Evolutionary conservation across 768 basidiomycete genomes (phyloP), one percentile per base, ranked within the genome.

Genomic region (Suillus bovinus): DNA sequence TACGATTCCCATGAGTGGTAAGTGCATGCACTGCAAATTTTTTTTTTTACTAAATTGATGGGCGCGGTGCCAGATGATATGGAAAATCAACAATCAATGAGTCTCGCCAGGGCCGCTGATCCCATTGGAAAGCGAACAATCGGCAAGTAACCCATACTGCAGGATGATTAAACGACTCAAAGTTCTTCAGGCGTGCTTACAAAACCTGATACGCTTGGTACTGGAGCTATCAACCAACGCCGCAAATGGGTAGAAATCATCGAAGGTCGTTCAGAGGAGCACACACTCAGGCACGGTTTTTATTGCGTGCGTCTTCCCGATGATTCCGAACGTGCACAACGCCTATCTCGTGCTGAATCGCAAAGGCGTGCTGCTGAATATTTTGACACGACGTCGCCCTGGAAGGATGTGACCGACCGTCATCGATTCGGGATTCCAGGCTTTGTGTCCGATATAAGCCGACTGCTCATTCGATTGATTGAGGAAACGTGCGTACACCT

Each of bases 11-110:
- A 84, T 84, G 83, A 80, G 79, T 60, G 83, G 83, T 83, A 54
- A 27, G 71, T 55, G 27, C n/a, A 22, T 46, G 22, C 29, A 24
- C 29, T 22, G 17, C 16, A 9, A 24, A 24, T 3, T 55, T 4
- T 1, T 52, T 52, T 24, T 27, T 27, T 9, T 24, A 16, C 36
- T 38, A 5, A 38, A 55, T 24, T 27, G 22, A 54, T 34, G 24
- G 16, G 29, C 29, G 20, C 8, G 17, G 27, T 36, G 13, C 13
- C 16, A 86, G 86, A 84, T 58, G 86, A 87, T 62, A 81, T 84
- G 57, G 81, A 86, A 64, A 87, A 85, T 65, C 85, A 85, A 67
- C 81, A 80, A 58, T 85, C 86, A 0, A 74, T 80, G 13, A 72
- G 75, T 1, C 76, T 86, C 2, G 85, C 85, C 1, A 71, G 71